Evolutionary conservation across 225 moss, liverwort and hornwort species (phyloP), one percentile per base, ranked within the genome.

Genomic region (Pleurozium schreberi): DNA sequence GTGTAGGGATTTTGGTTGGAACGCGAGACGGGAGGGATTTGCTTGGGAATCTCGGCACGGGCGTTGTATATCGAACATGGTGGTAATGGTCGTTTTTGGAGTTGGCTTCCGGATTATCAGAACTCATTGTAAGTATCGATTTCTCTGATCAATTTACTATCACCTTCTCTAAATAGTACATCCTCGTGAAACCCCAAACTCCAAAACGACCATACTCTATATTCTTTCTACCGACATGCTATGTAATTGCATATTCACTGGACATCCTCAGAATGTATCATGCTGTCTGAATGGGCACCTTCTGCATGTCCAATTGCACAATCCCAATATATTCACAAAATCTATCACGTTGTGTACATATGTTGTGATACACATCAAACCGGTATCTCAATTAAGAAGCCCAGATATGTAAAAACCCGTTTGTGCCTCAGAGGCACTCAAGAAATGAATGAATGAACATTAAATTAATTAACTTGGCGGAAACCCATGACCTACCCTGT

Each of bases 1-100:
- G 80, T 64, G 23, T 58, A 95, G 95, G 90, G 85, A 11, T 84
- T 90, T 67, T 91, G 94, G 92, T 82, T 96, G 71, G 94, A 94
- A 60, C 85, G 85, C 34, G 87, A 43, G 33, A 92, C 93, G 19
- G 94, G 95, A 64, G 92, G 93, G 75, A 18, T 93, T 11, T 91
- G 91, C 85, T 63, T 88, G 86, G 93, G 91, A 67, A 75, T 94
- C 34, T 87, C 88, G 43, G 93, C 95, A 27, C 87, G 93, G 60
- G 91, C 89, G 42, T 49, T 96, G 50, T 4, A 14, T 31, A 85
- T 96, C 71, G 27, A n/a, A 28, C 88, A 87, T 82, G 84, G 87
- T 61, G 63, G 34, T 25, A n/a, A 90, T 66, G 18, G 2, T 40
- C 81, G 79, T 4, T 91, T 80, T 49, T 95, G 95, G 95, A 10